These are phyloP conservation scores for Aspergillus versicolor DNA, from an alignment of 2,329 filamentous ascomycete species.

Conservation along the genomic window DNA sequence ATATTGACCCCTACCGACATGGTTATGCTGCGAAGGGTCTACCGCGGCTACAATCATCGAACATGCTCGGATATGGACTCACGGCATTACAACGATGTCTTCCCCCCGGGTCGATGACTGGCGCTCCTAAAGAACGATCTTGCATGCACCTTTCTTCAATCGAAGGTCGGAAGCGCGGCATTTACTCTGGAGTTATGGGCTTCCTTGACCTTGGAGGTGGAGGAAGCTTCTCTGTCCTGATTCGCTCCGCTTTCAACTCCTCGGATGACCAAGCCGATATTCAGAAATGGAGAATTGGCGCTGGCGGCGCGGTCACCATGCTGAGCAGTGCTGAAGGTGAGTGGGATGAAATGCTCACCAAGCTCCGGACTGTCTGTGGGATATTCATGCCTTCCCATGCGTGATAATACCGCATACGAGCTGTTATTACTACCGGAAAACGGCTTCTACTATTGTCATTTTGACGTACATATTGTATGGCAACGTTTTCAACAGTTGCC, in stretches of 20 bases:
- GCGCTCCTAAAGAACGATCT: constrained; percentile 88
- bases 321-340: constrained; percentile 78
- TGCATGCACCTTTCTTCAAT: constrained; percentile 76
- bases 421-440: background rate
- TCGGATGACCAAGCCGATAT: constrained; percentile 25
- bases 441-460: background rate
- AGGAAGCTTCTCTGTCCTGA: constrained; percentile 89
- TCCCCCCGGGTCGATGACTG: constrained; percentile 94
- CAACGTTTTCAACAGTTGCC: constrained; percentile 31
- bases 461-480: constrained; percentile 9
- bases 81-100: constrained; percentile 75
- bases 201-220: constrained; percentile 84
- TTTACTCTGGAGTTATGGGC: constrained; percentile 87
- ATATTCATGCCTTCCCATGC: constrained; percentile 38
- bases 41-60: constrained; percentile 30
- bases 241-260: constrained; percentile 69
- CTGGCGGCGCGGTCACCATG: constrained; percentile 85
- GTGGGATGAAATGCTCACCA: constrained; percentile 86
- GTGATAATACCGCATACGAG: background rate
- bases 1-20: constrained; percentile 30
- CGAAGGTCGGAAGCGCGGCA: constrained; percentile 63
- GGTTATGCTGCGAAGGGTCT: constrained; percentile 32
- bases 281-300: constrained; percentile 73
- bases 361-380: constrained; percentile 53
- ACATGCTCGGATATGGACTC: constrained; percentile 54